These are phyloP conservation scores for Crucibulum laeve DNA, from an alignment of 768 basidiomycete genomes.

Conservation along the genomic window DNA sequence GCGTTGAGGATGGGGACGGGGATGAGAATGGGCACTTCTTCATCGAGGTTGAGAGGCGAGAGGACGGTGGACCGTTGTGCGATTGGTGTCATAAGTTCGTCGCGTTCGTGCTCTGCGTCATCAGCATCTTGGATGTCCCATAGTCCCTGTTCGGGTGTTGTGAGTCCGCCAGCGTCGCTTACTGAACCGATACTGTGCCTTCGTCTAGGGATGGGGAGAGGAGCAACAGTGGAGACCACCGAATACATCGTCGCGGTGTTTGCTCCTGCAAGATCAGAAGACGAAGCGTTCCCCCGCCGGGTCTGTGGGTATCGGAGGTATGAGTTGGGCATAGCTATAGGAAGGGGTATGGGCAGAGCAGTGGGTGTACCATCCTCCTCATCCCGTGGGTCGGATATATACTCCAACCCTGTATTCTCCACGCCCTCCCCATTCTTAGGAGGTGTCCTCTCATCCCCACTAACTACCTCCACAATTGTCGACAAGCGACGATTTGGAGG, in stretches of 20 bases:
- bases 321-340: background rate
- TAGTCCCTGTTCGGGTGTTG: slow-evolving; percentile 8
- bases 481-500: slow-evolving; percentile 11
- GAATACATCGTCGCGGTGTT: slow-evolving; percentile 5
- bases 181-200: slow-evolving; percentile 3
- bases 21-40: slow-evolving; percentile 5
- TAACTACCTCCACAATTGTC: slow-evolving; percentile 11
- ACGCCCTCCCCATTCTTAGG: too few relatives aligned
- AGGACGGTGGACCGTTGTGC: slow-evolving; percentile 9
- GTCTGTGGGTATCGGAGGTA: too few relatives aligned
- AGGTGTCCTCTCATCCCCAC: background rate
- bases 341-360: background rate
- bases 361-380: background rate
- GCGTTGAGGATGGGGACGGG: slow-evolving; percentile 4
- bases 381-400: background rate
- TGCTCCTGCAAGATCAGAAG: slow-evolving; percentile 2
- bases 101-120: slow-evolving; percentile 10
- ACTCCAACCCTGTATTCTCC: too few relatives aligned
- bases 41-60: slow-evolving; percentile 14
- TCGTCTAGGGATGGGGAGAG: background rate
- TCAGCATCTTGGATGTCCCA: slow-evolving; percentile 13
- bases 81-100: slow-evolving; percentile 15
- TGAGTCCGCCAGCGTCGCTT: slow-evolving; percentile 9
- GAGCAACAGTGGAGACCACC: slow-evolving; percentile 2
- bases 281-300: too few relatives aligned